These are phyloP conservation scores for Sicyos edulis DNA, from an alignment of 306 rosid genomes.

Conservation along the genomic window DNA sequence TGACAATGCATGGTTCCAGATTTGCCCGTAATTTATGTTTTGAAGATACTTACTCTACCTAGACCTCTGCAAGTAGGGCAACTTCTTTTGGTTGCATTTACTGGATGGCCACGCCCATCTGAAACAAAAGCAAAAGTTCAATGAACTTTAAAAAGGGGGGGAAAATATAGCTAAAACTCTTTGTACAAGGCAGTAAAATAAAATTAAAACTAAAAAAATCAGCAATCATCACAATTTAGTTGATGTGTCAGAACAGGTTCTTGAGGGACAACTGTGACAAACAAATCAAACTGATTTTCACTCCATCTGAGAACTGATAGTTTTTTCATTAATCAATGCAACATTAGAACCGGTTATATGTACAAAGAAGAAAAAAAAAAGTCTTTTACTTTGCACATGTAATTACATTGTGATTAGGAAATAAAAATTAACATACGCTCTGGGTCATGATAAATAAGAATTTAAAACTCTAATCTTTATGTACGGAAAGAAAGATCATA, in stretches of 20 bases:
- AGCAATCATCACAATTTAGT: background rate
- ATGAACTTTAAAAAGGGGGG: slow-evolving; percentile 10
- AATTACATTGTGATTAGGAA: background rate
- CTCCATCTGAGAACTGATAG: background rate
- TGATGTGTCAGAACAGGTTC: background rate
- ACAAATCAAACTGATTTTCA: slow-evolving; percentile 2
- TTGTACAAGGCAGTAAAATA: background rate
- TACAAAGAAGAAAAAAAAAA: background rate
- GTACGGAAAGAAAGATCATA: background rate
- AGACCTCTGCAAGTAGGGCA: slow-evolving; percentile 88
- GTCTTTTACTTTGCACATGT: background rate
- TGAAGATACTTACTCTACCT: slow-evolving; percentile 82
- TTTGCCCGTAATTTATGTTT: slow-evolving; percentile 20
- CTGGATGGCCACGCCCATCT: slow-evolving; percentile 83
- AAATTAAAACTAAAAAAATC: background rate
- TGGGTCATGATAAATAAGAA: background rate
- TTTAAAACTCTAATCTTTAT: background rate
- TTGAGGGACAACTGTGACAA: background rate
- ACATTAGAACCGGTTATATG: background rate
- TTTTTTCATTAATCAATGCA: background rate
- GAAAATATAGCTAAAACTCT: slow-evolving; percentile 17
- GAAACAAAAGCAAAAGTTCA: slow-evolving; percentile 24
- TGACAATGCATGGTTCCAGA: slow-evolving; percentile 2
- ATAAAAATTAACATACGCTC: background rate
- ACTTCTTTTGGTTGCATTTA: slow-evolving; percentile 52